Evolutionary conservation across 2,329 filamentous ascomycete species (phyloP).

Genomic region (Trichoderma koningii): DNA sequence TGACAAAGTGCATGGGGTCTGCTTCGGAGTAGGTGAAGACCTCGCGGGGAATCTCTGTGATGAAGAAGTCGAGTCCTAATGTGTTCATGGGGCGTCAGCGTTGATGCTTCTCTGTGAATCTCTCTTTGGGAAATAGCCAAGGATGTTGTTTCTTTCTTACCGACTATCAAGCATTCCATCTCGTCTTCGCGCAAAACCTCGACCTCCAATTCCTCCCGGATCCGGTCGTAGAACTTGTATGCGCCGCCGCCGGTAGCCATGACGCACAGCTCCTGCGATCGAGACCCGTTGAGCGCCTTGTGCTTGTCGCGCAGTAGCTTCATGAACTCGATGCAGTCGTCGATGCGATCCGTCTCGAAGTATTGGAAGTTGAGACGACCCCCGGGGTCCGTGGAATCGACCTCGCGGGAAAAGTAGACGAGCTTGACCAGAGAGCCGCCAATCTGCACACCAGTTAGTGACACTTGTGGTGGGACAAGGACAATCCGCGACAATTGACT

Average conservation of each 20-base stretch:
- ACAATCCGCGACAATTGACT: not conserved
- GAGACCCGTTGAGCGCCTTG: slow-evolving; percentile 70
- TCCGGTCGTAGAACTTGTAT: slow-evolving; percentile 94
- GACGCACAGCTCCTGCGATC: slow-evolving; percentile 74
- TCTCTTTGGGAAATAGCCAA: slow-evolving; percentile 61
- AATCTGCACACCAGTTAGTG: slow-evolving; percentile 61
- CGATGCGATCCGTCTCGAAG: slow-evolving; percentile 94
- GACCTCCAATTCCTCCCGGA: slow-evolving; percentile 78
- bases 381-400: slow-evolving; percentile 74
- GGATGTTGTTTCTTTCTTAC: slow-evolving; percentile 47
- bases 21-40: slow-evolving; percentile 95
- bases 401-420: slow-evolving; percentile 93
- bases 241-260: slow-evolving; percentile 96
- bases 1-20: slow-evolving; percentile 86
- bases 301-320: slow-evolving; percentile 81
- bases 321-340: slow-evolving; percentile 92
- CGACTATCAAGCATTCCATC: slow-evolving; percentile 97
- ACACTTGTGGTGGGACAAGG: not conserved
- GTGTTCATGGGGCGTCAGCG: not conserved
- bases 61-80: slow-evolving; percentile 93
- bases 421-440: slow-evolving; percentile 94
- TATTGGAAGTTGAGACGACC: slow-evolving; percentile 92
- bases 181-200: slow-evolving; percentile 93
- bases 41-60: slow-evolving; percentile 93
- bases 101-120: slow-evolving; percentile 31